Base-by-base conservation (phyloP, 2,329 filamentous ascomycete genomes). In the Colletotrichum chlorophyti region DNA sequence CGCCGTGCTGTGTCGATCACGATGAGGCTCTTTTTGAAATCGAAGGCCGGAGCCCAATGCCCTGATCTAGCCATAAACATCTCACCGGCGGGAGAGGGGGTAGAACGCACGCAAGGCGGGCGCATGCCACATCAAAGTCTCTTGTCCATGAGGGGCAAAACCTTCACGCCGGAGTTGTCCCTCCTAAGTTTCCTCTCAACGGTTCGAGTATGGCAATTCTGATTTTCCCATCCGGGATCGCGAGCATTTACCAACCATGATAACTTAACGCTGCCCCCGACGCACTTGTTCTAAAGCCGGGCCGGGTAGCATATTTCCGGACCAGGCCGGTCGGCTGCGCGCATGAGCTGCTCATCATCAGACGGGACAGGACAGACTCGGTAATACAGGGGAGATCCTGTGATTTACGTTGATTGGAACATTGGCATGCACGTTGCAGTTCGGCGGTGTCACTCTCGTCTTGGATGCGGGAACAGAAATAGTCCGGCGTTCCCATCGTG, bases 101-200 rank as follows among this genome's bases (percentile, higher is more conserved):
- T n/a, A n/a, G n/a, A n/a, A n/a, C n/a, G n/a, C 47, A 47, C 41
- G 47, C 17, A 48, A 53, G 40, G n/a, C n/a, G n/a, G 40, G 41
- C 27, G 32, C 34, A 24, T 46, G 53, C 41, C 35, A 27, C 19
- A 42, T 19, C 17, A 14, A 59, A 49, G 19, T 55, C 24, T 48
- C 43, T n/a, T 19, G 23, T 23, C 29, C 32, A 9, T 17, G 10
- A n/a, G 23, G 32, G 42, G 35, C 14, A 38, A 54, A 6, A 34
- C 42, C 24, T 21, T 49, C 37, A 12, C 15, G 10, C 29, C 50
- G 55, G 55, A 54, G 50, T 26, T 14, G 35, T 23, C 29, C 14
- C 14, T 55, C 55, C 55, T n/a, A 54, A 46, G 53, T 35, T 54
- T 59, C n/a, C n/a, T 49, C 29, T 35, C 43, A 49, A 55, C 50